Percentiles rank a stretch among this genome's conserved stretches.
Conservation (phyloP, 768 basidiomycete species). For the Dacryopinax primogenitus region DNA sequence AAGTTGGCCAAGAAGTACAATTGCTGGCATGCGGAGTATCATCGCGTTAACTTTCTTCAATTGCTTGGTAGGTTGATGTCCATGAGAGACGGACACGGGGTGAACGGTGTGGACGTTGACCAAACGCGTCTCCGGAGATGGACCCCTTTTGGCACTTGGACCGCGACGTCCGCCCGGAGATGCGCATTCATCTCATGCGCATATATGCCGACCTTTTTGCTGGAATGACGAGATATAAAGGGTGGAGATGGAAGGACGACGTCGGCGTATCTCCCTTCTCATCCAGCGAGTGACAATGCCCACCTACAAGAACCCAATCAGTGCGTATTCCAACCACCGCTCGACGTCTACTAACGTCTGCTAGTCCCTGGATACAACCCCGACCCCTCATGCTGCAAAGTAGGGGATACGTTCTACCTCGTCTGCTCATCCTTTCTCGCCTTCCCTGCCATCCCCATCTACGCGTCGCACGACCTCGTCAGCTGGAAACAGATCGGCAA, state of each 20-base stretch:
- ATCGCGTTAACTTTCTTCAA: not conserved
- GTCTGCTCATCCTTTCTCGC: constrained; percentile 28
- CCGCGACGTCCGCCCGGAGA: not conserved
- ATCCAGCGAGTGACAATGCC: not conserved
- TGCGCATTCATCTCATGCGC: not conserved
- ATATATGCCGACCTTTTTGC: too few relatives aligned
- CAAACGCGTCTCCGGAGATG: constrained; percentile 2
- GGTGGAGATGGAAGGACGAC: not conserved
- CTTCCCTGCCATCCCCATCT: constrained; percentile 28
- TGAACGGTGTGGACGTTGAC: not conserved
- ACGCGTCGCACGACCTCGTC: constrained; percentile 26
- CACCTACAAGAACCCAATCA: constrained; percentile 3
- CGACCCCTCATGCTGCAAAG: constrained; percentile 1
- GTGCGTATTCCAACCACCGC: not conserved
- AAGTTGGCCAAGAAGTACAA: not conserved
- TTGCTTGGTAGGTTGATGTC: too few relatives aligned
- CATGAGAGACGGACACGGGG: too few relatives aligned
- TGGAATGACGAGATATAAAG: not conserved
- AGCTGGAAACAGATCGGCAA: constrained; percentile 28
- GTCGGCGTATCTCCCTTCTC: not conserved
- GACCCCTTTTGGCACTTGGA: not conserved
- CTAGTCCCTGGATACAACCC: constrained; percentile 7
- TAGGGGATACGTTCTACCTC: constrained; percentile 24
- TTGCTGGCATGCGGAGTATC: constrained; percentile 4
- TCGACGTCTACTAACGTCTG: not conserved